A percentile compares a stretch with the other conserved stretches of the same genome.
Evolutionary conservation across 768 basidiomycete species (phyloP).

Genomic region (Pleurotus salmoneostramineus): DNA sequence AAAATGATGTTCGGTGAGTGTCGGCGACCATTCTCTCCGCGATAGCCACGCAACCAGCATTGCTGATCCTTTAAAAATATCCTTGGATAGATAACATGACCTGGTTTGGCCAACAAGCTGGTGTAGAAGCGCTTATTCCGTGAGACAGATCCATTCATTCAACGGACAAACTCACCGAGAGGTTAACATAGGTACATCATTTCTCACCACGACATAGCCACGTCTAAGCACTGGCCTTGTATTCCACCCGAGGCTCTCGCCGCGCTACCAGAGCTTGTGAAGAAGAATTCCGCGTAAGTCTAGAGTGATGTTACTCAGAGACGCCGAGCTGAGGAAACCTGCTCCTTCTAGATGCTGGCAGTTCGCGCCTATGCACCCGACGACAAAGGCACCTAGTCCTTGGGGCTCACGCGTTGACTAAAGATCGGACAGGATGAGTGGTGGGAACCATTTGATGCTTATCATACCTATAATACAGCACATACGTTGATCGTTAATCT

Average conservation of each 20-base stretch:
- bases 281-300: slow-evolving; percentile 3
- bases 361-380: slow-evolving; percentile 8
- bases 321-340: background rate
- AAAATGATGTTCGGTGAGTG: background rate
- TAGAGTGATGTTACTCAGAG: background rate
- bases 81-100: background rate
- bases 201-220: background rate
- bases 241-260: slow-evolving; percentile 1
- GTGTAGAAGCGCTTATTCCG: slow-evolving; percentile 5
- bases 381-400: background rate
- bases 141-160: background rate
- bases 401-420: background rate
- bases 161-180: background rate
- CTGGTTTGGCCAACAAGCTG: slow-evolving; percentile 1
- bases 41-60: background rate
- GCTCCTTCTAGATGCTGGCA: background rate
- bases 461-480: background rate
- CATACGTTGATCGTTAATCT: slow-evolving; percentile 4
- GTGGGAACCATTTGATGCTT: background rate
- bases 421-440: background rate
- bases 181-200: background rate
- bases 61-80: background rate
- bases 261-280: background rate
- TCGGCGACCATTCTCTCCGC: background rate
- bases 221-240: slow-evolving; percentile 3